Evolutionary conservation across 345 rosid species (phyloP), one percentile per base, ranked within the genome.

Genomic region (Hibiscus tridactylites): DNA sequence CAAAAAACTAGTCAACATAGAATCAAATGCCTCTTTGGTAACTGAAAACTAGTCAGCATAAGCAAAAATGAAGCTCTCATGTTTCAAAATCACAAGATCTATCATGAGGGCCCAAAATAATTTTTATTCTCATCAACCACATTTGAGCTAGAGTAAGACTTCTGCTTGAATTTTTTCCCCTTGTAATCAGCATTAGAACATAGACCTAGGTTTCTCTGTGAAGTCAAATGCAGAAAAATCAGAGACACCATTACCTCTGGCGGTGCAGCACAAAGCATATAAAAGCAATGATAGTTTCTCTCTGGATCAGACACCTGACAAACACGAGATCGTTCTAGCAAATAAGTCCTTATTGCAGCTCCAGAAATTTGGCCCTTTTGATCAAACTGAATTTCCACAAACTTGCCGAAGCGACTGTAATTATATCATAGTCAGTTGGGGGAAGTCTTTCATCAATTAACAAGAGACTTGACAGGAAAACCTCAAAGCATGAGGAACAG

Each of bases 281-380:
- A 95, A 81, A 95, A 95, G 83, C 99, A 95, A 80, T 92, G 98
- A 75, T 95, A 95, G 79, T 95, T 95, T 84, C 99, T 88, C 86
- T 95, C 99, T 35, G 96, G 98, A 80, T 95, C 97, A 76, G 99
- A 95, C 54, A 92, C 90, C 85, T 95, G 99, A 80, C 99, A 95
- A 80, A 95, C 99, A 35, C 99, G 93, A 3, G 99, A 95, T 68
- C 99, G 86, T 84, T 95, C 99, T 52, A 95, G 84, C 79, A 95
- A 77, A 81, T 95, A 95, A 77, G 99, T 95, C 78, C 99, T 85
- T 74, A 95, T 85, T 52, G 99, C 99, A 76, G 99, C 99, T 77
- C 99, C 99, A 1, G 99, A 90, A 78, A 95, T 95, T 73, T 89
- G 87, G 70, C 98, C 99, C 64, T 72, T 79, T 67, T 80, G 77